phyloP scores from a whole-genome alignment of 2,329 filamentous ascomycete species.

The Albifimbria verrucaria region DNA sequence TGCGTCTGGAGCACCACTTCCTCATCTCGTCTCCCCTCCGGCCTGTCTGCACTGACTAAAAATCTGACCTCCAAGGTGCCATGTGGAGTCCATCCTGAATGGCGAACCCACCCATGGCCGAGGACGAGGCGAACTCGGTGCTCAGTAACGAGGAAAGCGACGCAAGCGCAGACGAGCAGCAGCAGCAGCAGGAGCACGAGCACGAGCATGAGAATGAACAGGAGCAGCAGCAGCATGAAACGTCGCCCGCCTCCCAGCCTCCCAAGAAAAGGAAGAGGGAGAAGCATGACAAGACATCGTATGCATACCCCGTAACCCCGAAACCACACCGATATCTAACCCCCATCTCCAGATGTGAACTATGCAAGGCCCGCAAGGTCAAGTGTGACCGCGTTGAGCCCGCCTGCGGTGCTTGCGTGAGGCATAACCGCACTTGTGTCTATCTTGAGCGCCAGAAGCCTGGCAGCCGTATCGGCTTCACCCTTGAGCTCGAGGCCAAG shows the following conservation, averaged over 20 bases:
- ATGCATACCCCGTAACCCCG: too few species aligned
- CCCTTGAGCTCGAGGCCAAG: slow-evolving; percentile 56
- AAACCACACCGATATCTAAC: background rate
- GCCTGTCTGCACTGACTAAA: too few species aligned
- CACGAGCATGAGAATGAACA: too few species aligned
- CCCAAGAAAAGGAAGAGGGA: slow-evolving; percentile 36
- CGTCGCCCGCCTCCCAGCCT: slow-evolving; percentile 13
- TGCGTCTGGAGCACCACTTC: too few species aligned
- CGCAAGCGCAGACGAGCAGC: too few species aligned
- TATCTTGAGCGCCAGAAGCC: slow-evolving; percentile 71
- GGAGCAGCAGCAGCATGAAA: slow-evolving; percentile 15
- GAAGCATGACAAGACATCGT: slow-evolving; percentile 42
- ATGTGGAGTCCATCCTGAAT: slow-evolving; percentile 5
- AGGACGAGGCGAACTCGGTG: slow-evolving; percentile 32
- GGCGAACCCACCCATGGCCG: slow-evolving; percentile 27
- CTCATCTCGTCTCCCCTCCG: too few species aligned
- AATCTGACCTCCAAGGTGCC: too few species aligned
- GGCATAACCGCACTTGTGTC: slow-evolving; percentile 63
- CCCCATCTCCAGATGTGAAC: slow-evolving; percentile 32
- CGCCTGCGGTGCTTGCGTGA: slow-evolving; percentile 68
- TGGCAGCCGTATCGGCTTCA: slow-evolving; percentile 60
- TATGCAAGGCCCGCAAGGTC: slow-evolving; percentile 43
- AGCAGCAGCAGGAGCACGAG: too few species aligned
- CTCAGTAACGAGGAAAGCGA: slow-evolving; percentile 31
- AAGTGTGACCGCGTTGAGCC: slow-evolving; percentile 53